A percentile compares a stretch with the other conserved stretches of the same genome.
Conservation (phyloP, 495 filamentous ascomycete species). For the Aspergillus asperescens region DNA sequence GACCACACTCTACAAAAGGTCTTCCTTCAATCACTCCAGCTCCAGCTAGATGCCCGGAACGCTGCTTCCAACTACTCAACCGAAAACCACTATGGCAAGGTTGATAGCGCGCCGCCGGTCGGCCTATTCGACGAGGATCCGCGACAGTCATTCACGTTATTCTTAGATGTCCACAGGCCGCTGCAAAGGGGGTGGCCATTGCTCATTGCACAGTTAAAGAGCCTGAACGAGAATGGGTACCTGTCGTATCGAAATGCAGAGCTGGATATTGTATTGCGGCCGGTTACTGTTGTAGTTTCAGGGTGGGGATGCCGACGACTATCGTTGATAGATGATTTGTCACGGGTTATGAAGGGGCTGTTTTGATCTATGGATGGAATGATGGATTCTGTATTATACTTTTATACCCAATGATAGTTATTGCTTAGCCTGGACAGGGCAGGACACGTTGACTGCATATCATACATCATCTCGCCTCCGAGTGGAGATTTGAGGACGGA, state of each 20-base stretch:
- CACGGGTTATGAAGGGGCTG: neutral
- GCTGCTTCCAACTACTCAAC: constrained; percentile 16
- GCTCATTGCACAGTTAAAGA: constrained; percentile 44
- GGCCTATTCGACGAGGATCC: constrained; percentile 54
- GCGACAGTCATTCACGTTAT: constrained; percentile 24
- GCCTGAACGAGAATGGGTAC: constrained; percentile 53
- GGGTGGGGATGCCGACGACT: constrained; percentile 49
- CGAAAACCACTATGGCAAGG: neutral
- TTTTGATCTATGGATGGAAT: constrained; percentile 2
- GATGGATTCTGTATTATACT: neutral
- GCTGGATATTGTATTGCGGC: constrained; percentile 33
- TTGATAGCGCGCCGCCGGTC: constrained; percentile 15
- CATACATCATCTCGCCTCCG: neutral
- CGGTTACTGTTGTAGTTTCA: constrained; percentile 68
- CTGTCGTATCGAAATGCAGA: constrained; percentile 53
- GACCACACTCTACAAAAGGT: constrained; percentile 56
- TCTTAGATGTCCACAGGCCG: constrained; percentile 41
- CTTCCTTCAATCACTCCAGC: constrained; percentile 60
- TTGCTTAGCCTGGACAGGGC: neutral
- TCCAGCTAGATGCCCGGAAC: constrained; percentile 52
- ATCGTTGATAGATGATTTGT: constrained; percentile 52
- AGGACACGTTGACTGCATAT: constrained; percentile 19
- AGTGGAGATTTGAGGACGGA: neutral
- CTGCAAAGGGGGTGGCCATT: constrained; percentile 45
- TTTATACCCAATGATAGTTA: neutral